A percentile compares a stretch with the other conserved stretches of the same genome.
These are phyloP conservation scores for Rhytidiadelphus loreus DNA, from an alignment of 225 moss, liverwort and hornwort genomes.

Conservation along the genomic window DNA sequence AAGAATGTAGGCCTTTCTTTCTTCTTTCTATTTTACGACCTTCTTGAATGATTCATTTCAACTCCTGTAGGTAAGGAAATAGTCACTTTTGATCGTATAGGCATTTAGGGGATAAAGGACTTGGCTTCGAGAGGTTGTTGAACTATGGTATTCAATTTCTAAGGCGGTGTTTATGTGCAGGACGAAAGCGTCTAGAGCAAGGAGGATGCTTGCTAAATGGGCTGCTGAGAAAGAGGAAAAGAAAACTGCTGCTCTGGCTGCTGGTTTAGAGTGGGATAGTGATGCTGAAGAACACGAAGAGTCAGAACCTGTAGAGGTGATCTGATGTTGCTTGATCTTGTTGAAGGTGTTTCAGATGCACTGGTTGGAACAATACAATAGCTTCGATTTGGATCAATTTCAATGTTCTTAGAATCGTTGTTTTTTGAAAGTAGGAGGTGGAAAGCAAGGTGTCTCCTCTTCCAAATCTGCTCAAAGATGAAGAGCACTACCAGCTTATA, in stretches of 20 bases:
- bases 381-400: background rate
- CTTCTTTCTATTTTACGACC: background rate
- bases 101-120: background rate
- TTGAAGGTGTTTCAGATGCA: background rate
- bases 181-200: conserved; percentile 87
- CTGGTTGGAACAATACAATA: background rate
- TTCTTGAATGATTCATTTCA: background rate
- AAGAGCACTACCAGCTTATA: conserved; percentile 82
- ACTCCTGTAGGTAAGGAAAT: background rate
- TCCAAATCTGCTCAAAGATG: conserved; percentile 87
- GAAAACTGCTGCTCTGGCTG: conserved; percentile 76
- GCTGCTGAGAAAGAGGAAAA: conserved; percentile 92
- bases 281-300: conserved; percentile 81
- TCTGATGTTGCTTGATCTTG: background rate
- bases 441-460: conserved; percentile 60
- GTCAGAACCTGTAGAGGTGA: conserved; percentile 32
- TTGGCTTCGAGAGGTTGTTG: background rate
- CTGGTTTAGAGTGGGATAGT: conserved; percentile 83
- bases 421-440: conserved; percentile 26
- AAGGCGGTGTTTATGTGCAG: conserved; percentile 19
- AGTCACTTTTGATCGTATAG: background rate
- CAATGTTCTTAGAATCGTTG: background rate
- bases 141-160: background rate
- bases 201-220: conserved; percentile 70
- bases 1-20: background rate